Evolutionary conservation across 768 basidiomycete species (phyloP).

Genomic region (Lactarius hatsudake): DNA sequence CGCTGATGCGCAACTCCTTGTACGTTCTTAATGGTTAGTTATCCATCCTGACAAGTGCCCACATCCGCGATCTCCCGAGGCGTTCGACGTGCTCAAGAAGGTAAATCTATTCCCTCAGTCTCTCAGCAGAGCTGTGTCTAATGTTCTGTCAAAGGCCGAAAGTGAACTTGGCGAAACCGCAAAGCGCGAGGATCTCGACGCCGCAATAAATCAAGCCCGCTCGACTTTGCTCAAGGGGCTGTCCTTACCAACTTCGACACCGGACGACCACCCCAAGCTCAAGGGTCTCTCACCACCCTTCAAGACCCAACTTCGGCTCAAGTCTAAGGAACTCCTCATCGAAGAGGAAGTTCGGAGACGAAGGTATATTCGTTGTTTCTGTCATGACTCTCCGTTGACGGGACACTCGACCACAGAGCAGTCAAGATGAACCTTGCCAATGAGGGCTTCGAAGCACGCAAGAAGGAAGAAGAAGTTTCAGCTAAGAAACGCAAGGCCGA

Average conservation of each 20-base stretch:
- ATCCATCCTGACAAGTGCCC: slow-evolving; percentile 98
- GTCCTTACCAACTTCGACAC: slow-evolving; percentile 56
- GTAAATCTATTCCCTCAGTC: slow-evolving; percentile 37
- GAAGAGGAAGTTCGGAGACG: slow-evolving; percentile 85
- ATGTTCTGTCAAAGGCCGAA: slow-evolving; percentile 58
- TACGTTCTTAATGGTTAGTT: slow-evolving; percentile 58
- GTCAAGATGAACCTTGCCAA: slow-evolving; percentile 90
- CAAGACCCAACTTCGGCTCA: slow-evolving; percentile 60
- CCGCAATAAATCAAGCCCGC: slow-evolving; percentile 74
- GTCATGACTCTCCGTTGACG: slow-evolving; percentile 1
- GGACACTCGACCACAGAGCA: slow-evolving; percentile 49
- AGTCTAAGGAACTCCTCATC: slow-evolving; percentile 81
- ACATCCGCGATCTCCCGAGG: slow-evolving; percentile 84
- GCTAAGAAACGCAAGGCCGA: slow-evolving; percentile 83
- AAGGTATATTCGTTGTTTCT: slow-evolving; percentile 51
- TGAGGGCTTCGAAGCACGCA: slow-evolving; percentile 88
- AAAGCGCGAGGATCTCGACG: slow-evolving; percentile 80
- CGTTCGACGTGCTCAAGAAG: slow-evolving; percentile 93
- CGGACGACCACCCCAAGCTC: slow-evolving; percentile 58
- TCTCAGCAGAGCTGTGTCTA: slow-evolving; percentile 2
- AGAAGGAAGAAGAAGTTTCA: slow-evolving; percentile 83
- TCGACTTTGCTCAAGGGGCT: slow-evolving; percentile 59
- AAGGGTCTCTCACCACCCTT: slow-evolving; percentile 57
- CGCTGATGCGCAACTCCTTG: slow-evolving; percentile 29
- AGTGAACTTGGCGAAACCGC: slow-evolving; percentile 75